A percentile compares a stretch with the other conserved stretches of the same genome.
Conservation (phyloP, 2,329 filamentous ascomycete species). For the Aspergillus tanneri region DNA sequence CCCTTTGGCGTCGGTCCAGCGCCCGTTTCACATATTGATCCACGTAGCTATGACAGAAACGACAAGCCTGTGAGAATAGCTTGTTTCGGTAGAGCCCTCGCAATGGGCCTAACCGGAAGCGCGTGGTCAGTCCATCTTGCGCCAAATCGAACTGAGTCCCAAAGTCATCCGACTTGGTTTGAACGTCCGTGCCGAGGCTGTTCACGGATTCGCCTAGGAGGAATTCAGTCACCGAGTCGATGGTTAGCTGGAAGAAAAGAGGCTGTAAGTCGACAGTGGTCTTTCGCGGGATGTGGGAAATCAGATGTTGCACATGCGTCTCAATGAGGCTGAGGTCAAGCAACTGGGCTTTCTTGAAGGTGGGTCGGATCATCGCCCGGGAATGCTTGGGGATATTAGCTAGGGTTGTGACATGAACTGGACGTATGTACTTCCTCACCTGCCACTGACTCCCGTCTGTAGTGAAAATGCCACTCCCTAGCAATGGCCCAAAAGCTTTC, state of each 20-base stretch:
- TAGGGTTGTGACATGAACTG: no score
- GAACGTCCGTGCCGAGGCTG: background rate
- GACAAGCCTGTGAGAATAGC: background rate
- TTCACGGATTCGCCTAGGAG: background rate
- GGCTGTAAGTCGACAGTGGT: background rate
- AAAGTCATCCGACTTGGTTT: background rate
- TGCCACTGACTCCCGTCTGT: background rate
- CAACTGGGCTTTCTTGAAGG: background rate
- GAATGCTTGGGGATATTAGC: no score
- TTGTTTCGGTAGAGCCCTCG: background rate
- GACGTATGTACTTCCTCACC: no score
- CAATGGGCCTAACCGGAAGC: background rate
- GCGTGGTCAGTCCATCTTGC: background rate
- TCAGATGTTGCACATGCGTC: no score
- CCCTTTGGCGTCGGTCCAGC: no score
- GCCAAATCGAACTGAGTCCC: background rate
- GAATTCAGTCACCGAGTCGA: background rate
- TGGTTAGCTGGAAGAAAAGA: background rate
- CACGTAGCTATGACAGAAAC: background rate
- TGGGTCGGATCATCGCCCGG: background rate
- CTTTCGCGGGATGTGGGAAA: no score
- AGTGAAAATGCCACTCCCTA: background rate
- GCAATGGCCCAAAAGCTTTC: background rate
- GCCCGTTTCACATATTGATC: background rate
- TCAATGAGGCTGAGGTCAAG: no score